Percentiles rank a stretch among this genome's conserved stretches.
phyloP scores from a whole-genome alignment of 2,329 filamentous ascomycete genomes.

The Diplocarpon rosae region DNA sequence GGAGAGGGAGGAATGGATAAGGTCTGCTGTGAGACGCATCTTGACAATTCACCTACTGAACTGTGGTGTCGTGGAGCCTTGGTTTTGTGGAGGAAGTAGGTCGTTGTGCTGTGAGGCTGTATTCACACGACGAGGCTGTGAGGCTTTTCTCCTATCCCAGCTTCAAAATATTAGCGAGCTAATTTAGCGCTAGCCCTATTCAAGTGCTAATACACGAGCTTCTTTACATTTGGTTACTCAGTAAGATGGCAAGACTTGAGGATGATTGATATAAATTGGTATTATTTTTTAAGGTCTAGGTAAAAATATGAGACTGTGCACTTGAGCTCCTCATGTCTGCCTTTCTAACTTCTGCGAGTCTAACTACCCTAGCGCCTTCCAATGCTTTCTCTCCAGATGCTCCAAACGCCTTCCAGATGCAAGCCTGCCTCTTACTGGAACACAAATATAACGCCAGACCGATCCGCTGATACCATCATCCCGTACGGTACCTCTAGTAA shows the following conservation, averaged over 20 bases:
- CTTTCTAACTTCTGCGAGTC: neutral
- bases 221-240: neutral
- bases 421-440: constrained; percentile 33
- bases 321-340: neutral
- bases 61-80: neutral
- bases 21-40: constrained; percentile 93
- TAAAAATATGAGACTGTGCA: neutral
- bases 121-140: constrained; percentile 7
- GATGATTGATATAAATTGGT: neutral
- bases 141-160: constrained; percentile 8
- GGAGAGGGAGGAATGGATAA: constrained; percentile 88
- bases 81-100: neutral
- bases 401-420: constrained; percentile 11
- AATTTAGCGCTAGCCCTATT: constrained; percentile 9
- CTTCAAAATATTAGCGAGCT: constrained; percentile 7
- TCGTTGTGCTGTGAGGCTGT: neutral
- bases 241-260: neutral
- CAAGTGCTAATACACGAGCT: constrained; percentile 4
- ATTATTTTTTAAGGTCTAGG: too few relatives aligned
- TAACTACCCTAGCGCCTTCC: constrained; percentile 3
- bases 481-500: constrained; percentile 80
- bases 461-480: constrained; percentile 85
- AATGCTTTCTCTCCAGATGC: neutral
- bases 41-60: constrained; percentile 13
- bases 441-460: constrained; percentile 81